Base-by-base conservation (phyloP, 805 yeast species). In the Spathaspora girioi region DNA sequence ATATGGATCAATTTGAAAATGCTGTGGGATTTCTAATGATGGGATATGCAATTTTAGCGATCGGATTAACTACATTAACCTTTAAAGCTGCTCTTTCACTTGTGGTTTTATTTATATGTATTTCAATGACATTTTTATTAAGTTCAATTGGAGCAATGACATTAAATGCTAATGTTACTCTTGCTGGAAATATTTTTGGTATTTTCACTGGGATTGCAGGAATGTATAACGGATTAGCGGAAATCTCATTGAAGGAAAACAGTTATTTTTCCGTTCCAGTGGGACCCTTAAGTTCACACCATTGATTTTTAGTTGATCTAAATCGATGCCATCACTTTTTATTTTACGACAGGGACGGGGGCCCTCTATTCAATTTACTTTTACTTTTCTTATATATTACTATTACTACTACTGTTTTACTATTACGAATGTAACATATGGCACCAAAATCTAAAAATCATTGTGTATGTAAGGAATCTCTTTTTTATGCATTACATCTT, bases 11-110 rank as follows among this genome's bases (percentile, higher is more conserved):
- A 55, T 48, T 69, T 18, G 63, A 64, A 38, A 79, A 82, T 55
- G 85, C 81, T 0, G 56, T 79, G 20, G 89, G 87, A 1, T 79
- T 83, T 57, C 82, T 73, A 62, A 61, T 83, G 29, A 62, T 82
- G 1, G 87, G 86, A 8, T 84, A 88, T 87, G 73, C 80, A 5
- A 78, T 85, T 12, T 84, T 83, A 70, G 77, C 87, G 9, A 81
- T 80, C 56, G 67, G 83, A 67, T 73, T 83, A 66, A 65, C 80
- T 59, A 59, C 82, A 53, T 78, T 81, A 56, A 80, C 87, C 2
- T 67, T 75, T 60, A 79, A 78, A 59, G 73, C 83, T 3, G 79
- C 83, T 1, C 56, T 74, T 46, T 63, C 75, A 8, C 75, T 84
- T 66, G 78, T 80, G 60, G 59, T 72, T 17, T 68, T 84, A 46